These are phyloP conservation scores for Luffa aegyptiaca DNA, from an alignment of 306 rosid genomes.

Conservation along the genomic window DNA sequence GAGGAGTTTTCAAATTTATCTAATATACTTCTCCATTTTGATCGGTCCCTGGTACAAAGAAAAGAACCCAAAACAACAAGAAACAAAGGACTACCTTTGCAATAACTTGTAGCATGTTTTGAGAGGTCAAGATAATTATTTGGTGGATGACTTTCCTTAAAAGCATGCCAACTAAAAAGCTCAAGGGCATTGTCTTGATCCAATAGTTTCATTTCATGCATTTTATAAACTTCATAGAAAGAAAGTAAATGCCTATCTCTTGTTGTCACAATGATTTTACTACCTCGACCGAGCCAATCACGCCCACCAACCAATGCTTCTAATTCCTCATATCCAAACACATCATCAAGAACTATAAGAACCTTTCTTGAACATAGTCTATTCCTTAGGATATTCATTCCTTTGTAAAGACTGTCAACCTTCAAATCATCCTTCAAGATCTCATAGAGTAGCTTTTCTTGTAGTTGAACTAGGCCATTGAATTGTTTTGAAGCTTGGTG, in stretches of 20 bases:
- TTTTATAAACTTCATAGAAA: background rate
- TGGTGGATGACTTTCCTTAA: background rate
- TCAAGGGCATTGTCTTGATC: no score
- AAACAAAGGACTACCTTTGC: no score
- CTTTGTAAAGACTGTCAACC: background rate
- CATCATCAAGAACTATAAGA: no score
- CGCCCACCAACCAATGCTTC: no score
- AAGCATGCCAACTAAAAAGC: constrained; percentile 17
- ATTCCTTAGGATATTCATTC: background rate
- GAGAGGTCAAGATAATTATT: background rate
- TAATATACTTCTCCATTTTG: background rate
- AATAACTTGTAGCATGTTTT: no score
- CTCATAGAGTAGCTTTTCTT: constrained; percentile 9
- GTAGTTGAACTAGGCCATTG: background rate
- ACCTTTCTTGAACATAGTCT: no score
- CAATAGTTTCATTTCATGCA: no score
- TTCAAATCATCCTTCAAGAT: background rate
- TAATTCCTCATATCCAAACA: no score
- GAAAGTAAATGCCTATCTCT: constrained; percentile 4
- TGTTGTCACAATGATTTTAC: no score
- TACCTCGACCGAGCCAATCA: no score
- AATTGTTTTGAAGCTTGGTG: background rate
- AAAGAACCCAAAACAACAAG: no score
- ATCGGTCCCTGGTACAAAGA: no score
- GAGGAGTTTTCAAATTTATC: constrained; percentile 3